Base-by-base conservation (phyloP, 257 asterid genomes). In the Buddleja alternifolia region DNA sequence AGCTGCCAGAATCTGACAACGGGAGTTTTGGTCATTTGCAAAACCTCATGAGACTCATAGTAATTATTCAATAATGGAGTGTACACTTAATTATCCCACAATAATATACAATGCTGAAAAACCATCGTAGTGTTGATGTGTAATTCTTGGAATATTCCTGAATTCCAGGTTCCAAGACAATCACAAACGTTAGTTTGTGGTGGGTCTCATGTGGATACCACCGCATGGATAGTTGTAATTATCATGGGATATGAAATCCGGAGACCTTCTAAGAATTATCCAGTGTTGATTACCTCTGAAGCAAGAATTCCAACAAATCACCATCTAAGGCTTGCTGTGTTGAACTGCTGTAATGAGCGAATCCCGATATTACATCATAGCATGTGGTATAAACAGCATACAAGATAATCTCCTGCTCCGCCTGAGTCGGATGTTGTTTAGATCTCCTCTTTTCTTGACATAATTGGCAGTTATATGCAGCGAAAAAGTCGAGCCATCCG, bases 401-500 rank as follows among this genome's bases (percentile, higher is more conserved):
- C 66, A 88, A 60, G 60, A 88, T 78, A 24, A 83, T 84, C 73
- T 88, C 94, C 75, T 66, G 75, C 71, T 90, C 96, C 7, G 97
- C 97, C 79, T 88, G 94, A 62, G 39, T 84, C 2, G 86, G 83
- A 21, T 81, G 85, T 52, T 67, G 74, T 63, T 81, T 86, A 64
- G 88, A 80, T 66, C 83, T 84, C 78, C 71, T 79, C 77, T 84
- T 83, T 15, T 81, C 86, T 57, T 74, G 83, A 73, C 48, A 76
- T 24, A 70, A 59, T 47, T 72, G 74, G 68, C 60, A 7, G 70
- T 71, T 66, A 68, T 69, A 74, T 12, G 78, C 77, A 76, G 94
- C 89, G 59, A 83, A 90, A 69, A 90, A 83, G 76, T 90, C 89
- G 7, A 90, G 89, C 97, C 97, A 90, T 55, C 88, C 86, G 54